phyloP scores from a whole-genome alignment of 2,329 filamentous ascomycete species.

The Botrytis fragariae region DNA sequence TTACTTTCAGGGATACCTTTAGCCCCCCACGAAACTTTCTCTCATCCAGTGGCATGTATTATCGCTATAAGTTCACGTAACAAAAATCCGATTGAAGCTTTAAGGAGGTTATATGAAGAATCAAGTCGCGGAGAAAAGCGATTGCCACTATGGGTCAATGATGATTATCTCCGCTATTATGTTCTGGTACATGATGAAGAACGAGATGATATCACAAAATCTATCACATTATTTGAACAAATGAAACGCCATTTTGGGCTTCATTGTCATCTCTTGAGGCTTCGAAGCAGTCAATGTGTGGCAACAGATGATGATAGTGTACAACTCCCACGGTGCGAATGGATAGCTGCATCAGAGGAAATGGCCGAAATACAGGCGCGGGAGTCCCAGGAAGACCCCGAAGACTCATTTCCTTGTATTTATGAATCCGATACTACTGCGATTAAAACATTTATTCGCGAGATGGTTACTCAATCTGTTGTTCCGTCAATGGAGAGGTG shows the following conservation, averaged over 20 bases:
- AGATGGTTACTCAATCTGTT: constrained; percentile 93
- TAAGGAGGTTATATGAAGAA: constrained; percentile 78
- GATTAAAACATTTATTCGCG: constrained; percentile 83
- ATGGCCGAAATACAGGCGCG: constrained; percentile 68
- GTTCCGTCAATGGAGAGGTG: constrained; percentile 95
- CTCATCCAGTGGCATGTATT: constrained; percentile 89
- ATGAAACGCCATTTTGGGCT: constrained; percentile 99
- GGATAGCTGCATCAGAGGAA: constrained; percentile 86
- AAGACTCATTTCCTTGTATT: constrained; percentile 72
- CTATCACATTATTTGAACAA: constrained; percentile 88
- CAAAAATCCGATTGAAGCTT: constrained; percentile 76
- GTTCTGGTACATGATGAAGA: constrained; percentile 97
- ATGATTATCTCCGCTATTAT: constrained; percentile 93
- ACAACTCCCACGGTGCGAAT: constrained; percentile 76
- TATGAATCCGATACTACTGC: constrained; percentile 91
- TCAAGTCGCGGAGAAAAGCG: constrained; percentile 74
- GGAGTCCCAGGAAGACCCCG: constrained; percentile 67
- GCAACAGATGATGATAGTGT: constrained; percentile 90
- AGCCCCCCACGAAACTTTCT: constrained; percentile 86
- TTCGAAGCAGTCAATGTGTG: constrained; percentile 81
- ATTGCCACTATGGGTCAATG: constrained; percentile 82
- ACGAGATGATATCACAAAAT: constrained; percentile 85
- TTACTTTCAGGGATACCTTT: constrained; percentile 77
- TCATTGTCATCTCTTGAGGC: constrained; percentile 85
- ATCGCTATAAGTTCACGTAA: constrained; percentile 94